These are phyloP conservation scores for Avicennia marina DNA, from an alignment of 257 asterid species.

Conservation along the genomic window DNA sequence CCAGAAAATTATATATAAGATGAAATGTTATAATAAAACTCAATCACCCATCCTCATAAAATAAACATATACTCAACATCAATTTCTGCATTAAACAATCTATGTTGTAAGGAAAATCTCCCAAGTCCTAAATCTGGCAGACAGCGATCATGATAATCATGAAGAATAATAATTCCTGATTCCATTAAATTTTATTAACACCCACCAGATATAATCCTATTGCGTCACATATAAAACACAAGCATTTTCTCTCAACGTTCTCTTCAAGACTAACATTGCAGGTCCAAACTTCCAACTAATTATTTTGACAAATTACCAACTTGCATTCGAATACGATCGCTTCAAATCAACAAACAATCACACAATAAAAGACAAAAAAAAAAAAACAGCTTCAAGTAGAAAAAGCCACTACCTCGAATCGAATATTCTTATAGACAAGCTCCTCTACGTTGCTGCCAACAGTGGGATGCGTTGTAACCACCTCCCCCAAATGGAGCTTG, in stretches of 20 bases:
- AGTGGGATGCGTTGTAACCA: conserved; percentile 96
- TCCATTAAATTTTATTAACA: too few species aligned
- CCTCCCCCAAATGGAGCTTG: conserved; percentile 87
- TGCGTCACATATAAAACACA: too few species aligned
- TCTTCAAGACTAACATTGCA: too few species aligned
- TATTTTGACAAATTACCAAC: too few species aligned
- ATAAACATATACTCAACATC: background rate
- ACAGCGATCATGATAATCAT: too few species aligned
- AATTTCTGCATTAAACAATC: background rate
- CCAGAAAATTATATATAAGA: background rate
- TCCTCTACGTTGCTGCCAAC: conserved; percentile 98
- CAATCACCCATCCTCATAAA: background rate
- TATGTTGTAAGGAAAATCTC: background rate
- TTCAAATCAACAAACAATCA: background rate
- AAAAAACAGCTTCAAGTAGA: too few species aligned
- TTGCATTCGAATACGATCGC: background rate
- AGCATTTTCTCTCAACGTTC: too few species aligned
- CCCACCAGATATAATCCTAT: too few species aligned
- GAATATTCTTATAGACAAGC: conserved; percentile 85
- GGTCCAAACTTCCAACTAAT: too few species aligned
- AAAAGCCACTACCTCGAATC: conserved; percentile 64
- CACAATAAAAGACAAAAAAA: background rate
- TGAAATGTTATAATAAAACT: too few species aligned
- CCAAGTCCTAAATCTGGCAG: background rate
- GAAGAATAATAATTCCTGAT: too few species aligned